Evolutionary conservation across 2,329 filamentous ascomycete species (phyloP).

Genomic region (Akanthomyces muscarius): DNA sequence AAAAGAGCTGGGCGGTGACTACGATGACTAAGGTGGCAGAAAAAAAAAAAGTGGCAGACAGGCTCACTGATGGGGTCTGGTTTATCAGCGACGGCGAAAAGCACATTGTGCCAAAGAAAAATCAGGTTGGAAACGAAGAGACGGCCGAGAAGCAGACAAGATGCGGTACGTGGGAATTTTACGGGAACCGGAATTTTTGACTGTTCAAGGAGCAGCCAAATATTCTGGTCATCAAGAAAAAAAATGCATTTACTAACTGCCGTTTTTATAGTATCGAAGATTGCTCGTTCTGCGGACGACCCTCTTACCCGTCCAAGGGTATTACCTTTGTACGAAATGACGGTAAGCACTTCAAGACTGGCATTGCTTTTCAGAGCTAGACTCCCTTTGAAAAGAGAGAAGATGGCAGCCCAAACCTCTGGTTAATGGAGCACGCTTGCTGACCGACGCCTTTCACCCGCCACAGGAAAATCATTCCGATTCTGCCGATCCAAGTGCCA

Average conservation of each 20-base stretch:
- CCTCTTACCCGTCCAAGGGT: slow-evolving; percentile 53
- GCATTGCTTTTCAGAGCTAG: no score
- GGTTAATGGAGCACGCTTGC: not conserved
- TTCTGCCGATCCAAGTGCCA: slow-evolving; percentile 60
- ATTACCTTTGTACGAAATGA: slow-evolving; percentile 51
- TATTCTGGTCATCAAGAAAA: no score
- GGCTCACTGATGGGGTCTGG: not conserved
- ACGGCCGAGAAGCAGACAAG: slow-evolving; percentile 16
- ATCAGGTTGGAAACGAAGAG: not conserved
- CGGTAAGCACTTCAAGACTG: slow-evolving; percentile 26
- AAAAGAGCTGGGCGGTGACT: slow-evolving; percentile 14
- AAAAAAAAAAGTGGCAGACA: slow-evolving; percentile 22
- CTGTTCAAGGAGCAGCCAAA: not conserved
- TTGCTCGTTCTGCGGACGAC: slow-evolving; percentile 45
- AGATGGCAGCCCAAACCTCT: not conserved
- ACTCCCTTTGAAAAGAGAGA: not conserved
- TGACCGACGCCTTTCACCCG: not conserved
- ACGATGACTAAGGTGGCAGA: slow-evolving; percentile 19
- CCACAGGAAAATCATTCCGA: slow-evolving; percentile 45
- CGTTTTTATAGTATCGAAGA: slow-evolving; percentile 36
- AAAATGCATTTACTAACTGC: slow-evolving; percentile 8
- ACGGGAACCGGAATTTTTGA: not conserved
- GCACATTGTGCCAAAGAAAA: slow-evolving; percentile 9
- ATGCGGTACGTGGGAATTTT: slow-evolving; percentile 14
- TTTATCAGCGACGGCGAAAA: not conserved